phyloP scores from a whole-genome alignment of 202 grass and related monocot genomes.

The Eragrostis tef region DNA sequence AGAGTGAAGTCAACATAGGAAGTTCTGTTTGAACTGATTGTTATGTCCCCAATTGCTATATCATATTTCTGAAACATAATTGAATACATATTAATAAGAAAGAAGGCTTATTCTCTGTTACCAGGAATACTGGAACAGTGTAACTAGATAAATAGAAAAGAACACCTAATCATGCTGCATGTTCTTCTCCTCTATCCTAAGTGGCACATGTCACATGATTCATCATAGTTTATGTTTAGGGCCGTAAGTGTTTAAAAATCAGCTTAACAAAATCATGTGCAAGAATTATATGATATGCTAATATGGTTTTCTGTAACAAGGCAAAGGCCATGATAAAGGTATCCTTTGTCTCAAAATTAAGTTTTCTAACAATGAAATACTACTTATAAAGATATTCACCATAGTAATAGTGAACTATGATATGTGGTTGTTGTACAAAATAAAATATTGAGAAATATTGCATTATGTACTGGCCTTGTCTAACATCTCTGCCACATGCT shows the following conservation, averaged over 20 bases:
- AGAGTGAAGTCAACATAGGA: slow-evolving; percentile 62
- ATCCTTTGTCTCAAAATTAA: too few species aligned
- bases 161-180: background rate
- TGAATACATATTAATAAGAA: background rate
- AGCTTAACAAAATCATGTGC: background rate
- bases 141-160: background rate
- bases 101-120: background rate
- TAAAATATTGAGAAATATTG: too few species aligned
- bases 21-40: slow-evolving; percentile 62
- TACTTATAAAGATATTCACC: background rate
- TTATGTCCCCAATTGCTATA: slow-evolving; percentile 57
- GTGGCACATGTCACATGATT: background rate
- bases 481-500: background rate
- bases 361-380: background rate
- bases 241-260: background rate
- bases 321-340: too few species aligned
- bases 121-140: background rate
- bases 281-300: background rate
- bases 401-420: background rate
- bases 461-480: background rate
- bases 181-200: background rate
- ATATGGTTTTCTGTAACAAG: too few species aligned
- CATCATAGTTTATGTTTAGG: background rate
- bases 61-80: slow-evolving; percentile 53
- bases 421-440: background rate